phyloP scores from a whole-genome alignment of 129 eudicot genomes.

The Flaveria bidentis region DNA sequence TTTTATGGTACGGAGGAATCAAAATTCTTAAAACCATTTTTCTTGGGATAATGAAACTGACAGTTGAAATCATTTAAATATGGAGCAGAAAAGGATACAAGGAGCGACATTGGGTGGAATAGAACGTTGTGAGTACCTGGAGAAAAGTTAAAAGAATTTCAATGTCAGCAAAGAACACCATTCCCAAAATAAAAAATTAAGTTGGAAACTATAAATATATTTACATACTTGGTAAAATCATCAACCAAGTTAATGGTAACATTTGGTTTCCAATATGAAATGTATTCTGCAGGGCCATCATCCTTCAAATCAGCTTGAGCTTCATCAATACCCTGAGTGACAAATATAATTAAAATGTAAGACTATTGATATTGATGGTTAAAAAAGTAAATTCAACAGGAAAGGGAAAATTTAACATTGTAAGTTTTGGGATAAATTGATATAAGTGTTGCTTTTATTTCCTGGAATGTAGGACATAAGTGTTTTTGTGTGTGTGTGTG shows the following conservation, averaged over 20 bases:
- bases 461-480: background rate
- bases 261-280: conserved; percentile 96
- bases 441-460: background rate
- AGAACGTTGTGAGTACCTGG: conserved; percentile 73
- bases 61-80: background rate
- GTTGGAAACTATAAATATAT: background rate
- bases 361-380: background rate
- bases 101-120: conserved; percentile 86
- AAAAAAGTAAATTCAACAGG: background rate
- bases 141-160: conserved; percentile 16
- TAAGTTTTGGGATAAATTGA: background rate
- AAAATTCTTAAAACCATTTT: background rate
- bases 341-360: background rate
- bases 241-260: conserved; percentile 89
- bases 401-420: background rate
- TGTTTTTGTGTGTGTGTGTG: background rate
- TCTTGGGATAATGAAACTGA: background rate
- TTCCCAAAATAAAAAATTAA: background rate
- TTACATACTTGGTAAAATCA: conserved; percentile 76
- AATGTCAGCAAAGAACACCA: conserved; percentile 15
- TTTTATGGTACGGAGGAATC: background rate
- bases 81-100: conserved; percentile 62
- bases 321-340: conserved; percentile 61
- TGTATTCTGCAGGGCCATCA: conserved; percentile 74
- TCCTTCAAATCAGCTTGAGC: conserved; percentile 58